phyloP scores from a whole-genome alignment of 1,284 basidiomycete genomes.

The Apiotrichum mycotoxinovorans region DNA sequence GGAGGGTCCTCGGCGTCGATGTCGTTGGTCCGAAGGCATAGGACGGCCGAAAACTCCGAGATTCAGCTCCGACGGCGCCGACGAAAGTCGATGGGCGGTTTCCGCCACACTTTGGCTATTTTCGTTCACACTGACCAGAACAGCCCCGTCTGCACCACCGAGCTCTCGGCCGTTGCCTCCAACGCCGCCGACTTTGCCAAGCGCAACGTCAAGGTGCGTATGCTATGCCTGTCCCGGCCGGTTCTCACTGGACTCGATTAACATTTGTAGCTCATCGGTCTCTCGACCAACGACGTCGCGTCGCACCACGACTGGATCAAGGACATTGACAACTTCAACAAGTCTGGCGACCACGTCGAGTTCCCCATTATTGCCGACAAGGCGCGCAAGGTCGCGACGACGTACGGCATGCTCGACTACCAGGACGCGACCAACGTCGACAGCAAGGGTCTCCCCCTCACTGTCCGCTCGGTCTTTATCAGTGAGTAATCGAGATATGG shows the following conservation, averaged over 20 bases:
- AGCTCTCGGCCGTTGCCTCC: constrained; percentile 91
- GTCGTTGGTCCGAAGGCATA: no score
- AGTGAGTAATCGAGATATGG: constrained; percentile 50
- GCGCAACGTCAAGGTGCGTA: constrained; percentile 73
- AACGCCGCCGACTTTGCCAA: constrained; percentile 77
- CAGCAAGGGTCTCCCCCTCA: constrained; percentile 69
- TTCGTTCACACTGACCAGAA: no score
- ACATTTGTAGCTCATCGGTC: constrained; percentile 63
- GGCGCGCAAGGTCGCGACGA: constrained; percentile 75
- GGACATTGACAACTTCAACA: constrained; percentile 76
- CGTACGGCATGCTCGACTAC: constrained; percentile 79
- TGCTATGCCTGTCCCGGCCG: background rate
- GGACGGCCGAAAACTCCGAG: no score
- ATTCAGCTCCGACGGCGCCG: no score
- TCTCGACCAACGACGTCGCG: constrained; percentile 85
- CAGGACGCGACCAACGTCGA: constrained; percentile 87
- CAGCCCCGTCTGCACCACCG: constrained; percentile 86
- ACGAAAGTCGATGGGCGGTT: no score
- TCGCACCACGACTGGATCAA: constrained; percentile 86
- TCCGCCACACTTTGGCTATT: no score
- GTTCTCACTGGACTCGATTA: background rate
- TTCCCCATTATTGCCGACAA: constrained; percentile 97
- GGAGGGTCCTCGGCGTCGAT: no score
- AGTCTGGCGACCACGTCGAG: constrained; percentile 61
- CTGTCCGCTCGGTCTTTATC: constrained; percentile 89